Percentiles rank a stretch among this genome's conserved stretches.
These are phyloP conservation scores for Cymodocea nodosa DNA, from an alignment of 116 monocot genomes.

Conservation along the genomic window DNA sequence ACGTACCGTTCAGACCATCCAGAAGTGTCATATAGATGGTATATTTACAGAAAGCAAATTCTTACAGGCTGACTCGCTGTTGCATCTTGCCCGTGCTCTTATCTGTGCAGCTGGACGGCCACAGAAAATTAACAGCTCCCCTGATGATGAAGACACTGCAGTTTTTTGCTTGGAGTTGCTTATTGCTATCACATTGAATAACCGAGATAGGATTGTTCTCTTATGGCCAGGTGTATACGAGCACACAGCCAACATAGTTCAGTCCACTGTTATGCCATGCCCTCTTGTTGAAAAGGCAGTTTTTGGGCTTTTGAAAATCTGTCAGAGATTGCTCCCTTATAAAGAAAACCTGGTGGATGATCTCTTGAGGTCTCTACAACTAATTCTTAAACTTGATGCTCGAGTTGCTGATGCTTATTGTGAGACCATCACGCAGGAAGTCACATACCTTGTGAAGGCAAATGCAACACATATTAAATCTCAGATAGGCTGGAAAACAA, in stretches of 20 bases:
- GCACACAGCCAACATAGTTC: conserved; percentile 66
- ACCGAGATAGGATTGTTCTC: conserved; percentile 61
- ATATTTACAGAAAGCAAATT: conserved; percentile 95
- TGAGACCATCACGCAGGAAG: conserved; percentile 90
- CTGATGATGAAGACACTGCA: conserved; percentile 68
- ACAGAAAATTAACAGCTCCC: conserved; percentile 38
- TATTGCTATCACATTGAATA: conserved; percentile 66
- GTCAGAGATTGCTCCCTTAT: conserved; percentile 72
- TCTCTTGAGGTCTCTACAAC: conserved; percentile 58
- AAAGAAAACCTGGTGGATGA: conserved; percentile 89
- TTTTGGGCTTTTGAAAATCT: conserved; percentile 60
- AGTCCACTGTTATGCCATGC: conserved; percentile 68
- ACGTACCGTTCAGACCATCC: conserved; percentile 63
- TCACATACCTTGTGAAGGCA: conserved; percentile 71
- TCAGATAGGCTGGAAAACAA: conserved; percentile 68
- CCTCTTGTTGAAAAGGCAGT: conserved; percentile 83
- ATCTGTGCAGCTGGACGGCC: conserved; percentile 55
- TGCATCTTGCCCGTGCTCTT: conserved; percentile 67
- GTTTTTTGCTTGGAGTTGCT: conserved; percentile 79
- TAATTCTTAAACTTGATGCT: conserved; percentile 83
- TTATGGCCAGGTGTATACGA: conserved; percentile 66
- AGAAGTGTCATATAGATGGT: conserved; percentile 72
- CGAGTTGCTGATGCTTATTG: conserved; percentile 88
- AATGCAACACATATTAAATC: conserved; percentile 76
- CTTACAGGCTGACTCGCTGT: conserved; percentile 61